Evolutionary conservation across 164 flowering plant genomes (phyloP).

Genomic region (Annona cherimola): DNA sequence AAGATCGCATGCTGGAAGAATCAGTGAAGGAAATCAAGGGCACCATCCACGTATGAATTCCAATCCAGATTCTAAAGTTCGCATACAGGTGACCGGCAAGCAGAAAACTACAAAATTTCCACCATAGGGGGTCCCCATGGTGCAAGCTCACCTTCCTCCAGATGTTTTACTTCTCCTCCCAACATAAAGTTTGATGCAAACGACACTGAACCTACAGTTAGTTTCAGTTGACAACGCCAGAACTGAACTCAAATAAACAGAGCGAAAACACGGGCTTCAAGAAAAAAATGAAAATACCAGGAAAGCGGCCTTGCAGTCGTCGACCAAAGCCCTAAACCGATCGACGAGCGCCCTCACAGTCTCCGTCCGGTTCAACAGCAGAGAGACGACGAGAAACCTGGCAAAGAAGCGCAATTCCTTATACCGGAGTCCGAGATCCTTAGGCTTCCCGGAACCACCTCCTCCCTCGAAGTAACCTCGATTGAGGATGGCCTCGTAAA

Average conservation of each 20-base stretch:
- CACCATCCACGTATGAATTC: background rate
- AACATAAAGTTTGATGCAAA: no score
- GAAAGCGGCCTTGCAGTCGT: slow-evolving; percentile 51
- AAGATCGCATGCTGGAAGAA: background rate
- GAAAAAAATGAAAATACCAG: slow-evolving; percentile 30
- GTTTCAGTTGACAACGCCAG: background rate
- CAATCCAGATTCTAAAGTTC: background rate
- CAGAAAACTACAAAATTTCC: background rate
- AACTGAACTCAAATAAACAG: background rate
- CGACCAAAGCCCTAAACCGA: slow-evolving; percentile 53
- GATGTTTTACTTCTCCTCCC: no score
- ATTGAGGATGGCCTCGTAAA: slow-evolving; percentile 81
- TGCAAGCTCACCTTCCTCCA: background rate
- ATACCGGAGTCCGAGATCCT: slow-evolving; percentile 57
- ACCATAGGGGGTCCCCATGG: background rate
- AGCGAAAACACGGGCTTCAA: background rate
- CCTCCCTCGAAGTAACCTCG: slow-evolving; percentile 60
- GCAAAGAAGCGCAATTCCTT: slow-evolving; percentile 92
- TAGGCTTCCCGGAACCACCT: slow-evolving; percentile 15
- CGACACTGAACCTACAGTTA: background rate
- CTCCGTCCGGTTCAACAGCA: slow-evolving; percentile 63
- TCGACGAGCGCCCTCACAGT: slow-evolving; percentile 53
- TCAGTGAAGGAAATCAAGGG: background rate
- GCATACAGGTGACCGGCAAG: background rate
- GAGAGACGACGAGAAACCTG: slow-evolving; percentile 73